These are phyloP conservation scores for Eutrema heterophyllum DNA, from an alignment of 345 rosid species.

Conservation along the genomic window DNA sequence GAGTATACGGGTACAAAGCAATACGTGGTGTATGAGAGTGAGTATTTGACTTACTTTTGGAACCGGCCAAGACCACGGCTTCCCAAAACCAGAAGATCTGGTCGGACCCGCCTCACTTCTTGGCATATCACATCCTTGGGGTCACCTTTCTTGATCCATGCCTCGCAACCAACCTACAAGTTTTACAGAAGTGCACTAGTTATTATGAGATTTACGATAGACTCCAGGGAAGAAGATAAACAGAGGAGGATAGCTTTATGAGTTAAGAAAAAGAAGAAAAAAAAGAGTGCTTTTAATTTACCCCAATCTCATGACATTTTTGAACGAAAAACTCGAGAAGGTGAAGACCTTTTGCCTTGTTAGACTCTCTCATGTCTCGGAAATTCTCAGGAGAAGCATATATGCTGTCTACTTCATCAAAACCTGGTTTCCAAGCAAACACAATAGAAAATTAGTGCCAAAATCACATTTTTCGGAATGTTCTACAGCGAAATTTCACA, in stretches of 20 bases:
- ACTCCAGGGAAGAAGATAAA: neutral
- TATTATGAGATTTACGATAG: neutral
- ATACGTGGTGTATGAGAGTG: neutral
- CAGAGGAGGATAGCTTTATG: neutral
- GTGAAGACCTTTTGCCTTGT: slow-evolving; percentile 61
- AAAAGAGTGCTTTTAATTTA: slow-evolving; percentile 9
- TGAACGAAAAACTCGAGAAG: slow-evolving; percentile 77
- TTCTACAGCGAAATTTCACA: too few relatives aligned
- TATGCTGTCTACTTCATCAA: slow-evolving; percentile 70
- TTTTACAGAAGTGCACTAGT: slow-evolving; percentile 5
- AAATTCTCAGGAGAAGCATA: slow-evolving; percentile 90
- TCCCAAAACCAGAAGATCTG: slow-evolving; percentile 89
- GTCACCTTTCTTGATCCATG: slow-evolving; percentile 89
- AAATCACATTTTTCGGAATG: too few relatives aligned
- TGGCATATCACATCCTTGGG: slow-evolving; percentile 84
- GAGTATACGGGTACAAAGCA: too few relatives aligned
- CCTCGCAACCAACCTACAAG: slow-evolving; percentile 68
- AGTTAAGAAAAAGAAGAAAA: neutral
- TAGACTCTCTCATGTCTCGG: slow-evolving; percentile 38
- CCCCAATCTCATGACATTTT: slow-evolving; percentile 78
- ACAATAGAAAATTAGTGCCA: too few relatives aligned
- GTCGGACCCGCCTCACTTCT: slow-evolving; percentile 73
- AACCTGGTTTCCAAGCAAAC: slow-evolving; percentile 52
- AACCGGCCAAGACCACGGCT: slow-evolving; percentile 90
- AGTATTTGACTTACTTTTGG: slow-evolving; percentile 53